Evolutionary conservation across 306 rosid species (phyloP), one percentile per base, ranked within the genome.

Genomic region (Quercus parvula): DNA sequence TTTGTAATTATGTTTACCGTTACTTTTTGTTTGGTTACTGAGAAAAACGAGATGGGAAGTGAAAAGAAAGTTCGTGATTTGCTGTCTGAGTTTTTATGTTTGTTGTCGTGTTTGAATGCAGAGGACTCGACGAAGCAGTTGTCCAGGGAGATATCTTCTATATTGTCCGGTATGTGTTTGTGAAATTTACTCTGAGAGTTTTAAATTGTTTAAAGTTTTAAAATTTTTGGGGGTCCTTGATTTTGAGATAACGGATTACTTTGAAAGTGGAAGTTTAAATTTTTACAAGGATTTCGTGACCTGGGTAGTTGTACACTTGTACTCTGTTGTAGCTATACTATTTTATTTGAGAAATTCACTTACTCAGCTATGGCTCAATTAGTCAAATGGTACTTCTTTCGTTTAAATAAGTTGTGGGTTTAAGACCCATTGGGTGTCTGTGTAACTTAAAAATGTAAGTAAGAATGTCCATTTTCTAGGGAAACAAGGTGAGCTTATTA

Each of bases 91-190:
- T 14, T 72, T 14, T 74, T 57, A 30, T 4, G 63, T 70, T 28
- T 70, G 22, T n/a, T 46, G 71, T 62, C 12, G 70, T 41, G 75
- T 86, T 88, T 74, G 84, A 81, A 78, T 88, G 97, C 82, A 87
- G 98, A 77, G 82, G 86, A 82, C 77, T 75, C 68, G 73, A 17
- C 74, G 75, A 62, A 66, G n/a, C 73, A 5, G 61, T 75, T 84
- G 62, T 46, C 83, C 13, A 33, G 66, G 74, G 78, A 72, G 41
- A 79, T 92, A 77, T 71, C 83, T 76, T 87, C 90, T 54, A 69
- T 92, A 71, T 63, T 90, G 57, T 25, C 25, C 56, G 78, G 96
- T 92, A 89, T 55, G 94, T 87, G 82, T 81, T 75, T 80, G 83
- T 84, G 28, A 38, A 75, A 72, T 86, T 72, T 24, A 6, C 78